Base-by-base conservation (phyloP, 2,329 filamentous ascomycete species). In the Chaetothyriales sp. region DNA sequence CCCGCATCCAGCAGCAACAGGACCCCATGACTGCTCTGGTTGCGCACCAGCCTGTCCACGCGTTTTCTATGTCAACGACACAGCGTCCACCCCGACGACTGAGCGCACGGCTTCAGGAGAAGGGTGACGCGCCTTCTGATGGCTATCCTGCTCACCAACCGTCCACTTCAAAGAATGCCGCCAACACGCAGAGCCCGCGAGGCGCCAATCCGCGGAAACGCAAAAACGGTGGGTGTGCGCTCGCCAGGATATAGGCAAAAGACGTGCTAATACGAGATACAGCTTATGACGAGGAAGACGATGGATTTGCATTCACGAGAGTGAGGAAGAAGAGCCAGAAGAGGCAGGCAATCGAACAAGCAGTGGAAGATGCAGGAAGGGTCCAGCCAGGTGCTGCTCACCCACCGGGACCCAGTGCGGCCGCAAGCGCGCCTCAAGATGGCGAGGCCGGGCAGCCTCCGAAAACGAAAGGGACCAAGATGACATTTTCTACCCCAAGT, bases 271-370 rank as follows among this genome's bases (percentile, higher is more conserved):
- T 47, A 43, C 12, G n/a, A 19, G n/a, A 18, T 48, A 39, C 53
- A 70, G 73, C 68, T 55, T 83, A 82, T 60, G 82, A 86, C 60
- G 84, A 89, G 65, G 77, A 84, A 61, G 81, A 85, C 69, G 84
- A 84, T 60, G 85, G 85, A 55, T 89, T 89, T 60, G 73, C 79
- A 52, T 89, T 88, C 64, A 79, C 81, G 56, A 78, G 84, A 58
- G 80, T 75, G 55, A 84, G 84, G 62, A 70, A 77, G 61, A 73
- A 74, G 45, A 8, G 26, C 18, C 45, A 25, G 18, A 47, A 32
- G 26, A 43, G 26, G 19, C 15, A 44, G 36, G 44, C 51, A 51
- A 20, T 50, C 51, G 44, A 70, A 73, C 51, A 64, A 67, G 18
- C 66, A 70, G 8, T 65, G 66, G 55, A 47, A 18, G 28, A 68